Percentiles rank a stretch among this genome's conserved stretches.
Conservation (phyloP, 2,329 filamentous ascomycete genomes). For the Fusarium chaquense region DNA sequence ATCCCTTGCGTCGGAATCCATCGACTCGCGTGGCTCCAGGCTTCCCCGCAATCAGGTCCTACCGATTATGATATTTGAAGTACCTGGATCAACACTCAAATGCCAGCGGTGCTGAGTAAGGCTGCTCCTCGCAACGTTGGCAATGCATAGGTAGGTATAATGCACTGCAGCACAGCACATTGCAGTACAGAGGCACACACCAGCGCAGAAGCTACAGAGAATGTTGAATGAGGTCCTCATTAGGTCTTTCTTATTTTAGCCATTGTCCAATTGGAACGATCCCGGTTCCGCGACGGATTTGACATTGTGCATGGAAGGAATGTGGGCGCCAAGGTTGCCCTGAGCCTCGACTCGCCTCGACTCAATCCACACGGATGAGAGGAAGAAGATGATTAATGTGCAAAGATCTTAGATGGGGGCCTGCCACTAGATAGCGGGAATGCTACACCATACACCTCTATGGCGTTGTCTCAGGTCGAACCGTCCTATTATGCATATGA, state of each 20-base stretch:
- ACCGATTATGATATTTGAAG: not conserved
- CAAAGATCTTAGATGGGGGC: not conserved
- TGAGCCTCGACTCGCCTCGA: conserved; percentile 22
- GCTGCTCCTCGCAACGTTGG: conserved; percentile 6
- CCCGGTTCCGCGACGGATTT: conserved; percentile 34
- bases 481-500: conserved; percentile 13
- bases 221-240: conserved; percentile 12
- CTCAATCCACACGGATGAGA: conserved; percentile 16
- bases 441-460: conserved; percentile 7
- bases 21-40: conserved; percentile 30
- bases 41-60: conserved; percentile 29
- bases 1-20: conserved; percentile 15
- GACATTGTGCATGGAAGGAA: conserved; percentile 38
- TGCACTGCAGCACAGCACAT: conserved; percentile 2
- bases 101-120: not conserved
- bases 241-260: conserved; percentile 26
- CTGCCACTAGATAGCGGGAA: conserved; percentile 12
- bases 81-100: not conserved
- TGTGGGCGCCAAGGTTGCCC: conserved; percentile 21
- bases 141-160: conserved; percentile 6
- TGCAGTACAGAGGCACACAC: not conserved
- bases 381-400: conserved; percentile 11
- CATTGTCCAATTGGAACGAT: conserved; percentile 42
- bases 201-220: not conserved
- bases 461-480: conserved; percentile 15